phyloP scores from a whole-genome alignment of 1,284 basidiomycete species.

The Wallemia ichthyophaga region DNA sequence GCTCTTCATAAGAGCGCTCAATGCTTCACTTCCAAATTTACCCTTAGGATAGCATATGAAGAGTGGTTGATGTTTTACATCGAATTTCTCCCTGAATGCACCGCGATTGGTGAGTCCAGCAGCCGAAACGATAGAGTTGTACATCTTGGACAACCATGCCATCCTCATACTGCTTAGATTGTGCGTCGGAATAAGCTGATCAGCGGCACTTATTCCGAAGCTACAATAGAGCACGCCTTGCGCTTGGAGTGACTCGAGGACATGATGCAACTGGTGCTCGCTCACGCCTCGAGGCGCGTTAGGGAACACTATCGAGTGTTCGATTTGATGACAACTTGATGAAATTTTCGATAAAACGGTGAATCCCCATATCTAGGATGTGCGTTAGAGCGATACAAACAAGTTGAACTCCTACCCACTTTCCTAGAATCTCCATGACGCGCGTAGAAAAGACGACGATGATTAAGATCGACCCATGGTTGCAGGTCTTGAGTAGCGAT shows the following conservation, averaged over 20 bases:
- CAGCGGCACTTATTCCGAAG: not conserved
- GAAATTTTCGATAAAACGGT: not conserved
- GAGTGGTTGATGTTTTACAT: not conserved
- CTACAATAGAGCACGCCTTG: not conserved
- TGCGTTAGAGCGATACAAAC: not conserved
- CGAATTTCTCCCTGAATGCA: not conserved
- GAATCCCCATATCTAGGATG: not conserved
- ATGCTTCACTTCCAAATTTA: not conserved
- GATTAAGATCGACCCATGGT: not conserved
- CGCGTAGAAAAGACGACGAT: not conserved
- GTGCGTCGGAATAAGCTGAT: not conserved
- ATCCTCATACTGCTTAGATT: not conserved
- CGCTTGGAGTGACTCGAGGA: not conserved
- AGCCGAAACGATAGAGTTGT: not conserved
- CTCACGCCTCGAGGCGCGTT: not conserved
- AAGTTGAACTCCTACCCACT: no score
- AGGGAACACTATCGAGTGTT: not conserved
- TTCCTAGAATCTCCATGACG: not conserved
- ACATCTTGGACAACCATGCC: not conserved
- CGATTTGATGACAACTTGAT: not conserved
- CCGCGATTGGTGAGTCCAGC: not conserved
- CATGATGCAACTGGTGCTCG: not conserved
- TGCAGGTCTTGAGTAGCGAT: not conserved
- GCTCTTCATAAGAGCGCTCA: not conserved
- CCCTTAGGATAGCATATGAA: not conserved